phyloP scores from a whole-genome alignment of 2,329 filamentous ascomycete genomes.

The Fusarium sp. region DNA sequence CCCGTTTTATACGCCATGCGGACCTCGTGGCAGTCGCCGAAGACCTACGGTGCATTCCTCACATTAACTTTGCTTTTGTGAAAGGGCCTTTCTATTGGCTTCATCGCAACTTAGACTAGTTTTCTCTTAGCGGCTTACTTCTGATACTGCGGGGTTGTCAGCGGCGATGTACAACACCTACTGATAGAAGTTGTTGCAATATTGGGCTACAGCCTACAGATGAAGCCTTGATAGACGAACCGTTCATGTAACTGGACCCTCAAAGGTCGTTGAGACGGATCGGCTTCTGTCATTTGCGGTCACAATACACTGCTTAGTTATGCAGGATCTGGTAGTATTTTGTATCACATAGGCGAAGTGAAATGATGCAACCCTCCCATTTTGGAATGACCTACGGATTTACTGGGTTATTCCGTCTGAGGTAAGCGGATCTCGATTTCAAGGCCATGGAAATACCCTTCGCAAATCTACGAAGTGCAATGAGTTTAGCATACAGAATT shows the following conservation, averaged over 20 bases:
- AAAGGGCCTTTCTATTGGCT: not conserved
- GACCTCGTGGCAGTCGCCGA: not conserved
- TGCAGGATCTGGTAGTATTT: rapidly evolving
- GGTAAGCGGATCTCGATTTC: not conserved
- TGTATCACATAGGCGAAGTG: not conserved
- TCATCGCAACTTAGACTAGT: not conserved
- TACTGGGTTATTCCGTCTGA: not conserved
- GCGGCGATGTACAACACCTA: not conserved
- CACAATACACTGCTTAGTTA: rapidly evolving
- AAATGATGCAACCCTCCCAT: not conserved
- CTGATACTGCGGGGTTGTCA: conserved; percentile 1
- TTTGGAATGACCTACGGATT: not conserved
- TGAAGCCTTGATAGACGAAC: too few relatives aligned
- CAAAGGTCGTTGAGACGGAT: not conserved
- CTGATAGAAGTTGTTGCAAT: too few relatives aligned
- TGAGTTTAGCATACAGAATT: too few relatives aligned
- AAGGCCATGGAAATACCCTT: too few relatives aligned
- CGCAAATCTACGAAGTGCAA: too few relatives aligned
- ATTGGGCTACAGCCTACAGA: too few relatives aligned
- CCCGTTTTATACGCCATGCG: not conserved
- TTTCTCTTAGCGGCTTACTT: not conserved
- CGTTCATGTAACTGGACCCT: too few relatives aligned
- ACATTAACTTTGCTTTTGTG: too few relatives aligned
- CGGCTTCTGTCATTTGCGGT: too few relatives aligned
- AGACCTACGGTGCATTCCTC: too few relatives aligned